Conservation (phyloP, 164 flowering plant species). For the Dillenia suffruticosa region DNA sequence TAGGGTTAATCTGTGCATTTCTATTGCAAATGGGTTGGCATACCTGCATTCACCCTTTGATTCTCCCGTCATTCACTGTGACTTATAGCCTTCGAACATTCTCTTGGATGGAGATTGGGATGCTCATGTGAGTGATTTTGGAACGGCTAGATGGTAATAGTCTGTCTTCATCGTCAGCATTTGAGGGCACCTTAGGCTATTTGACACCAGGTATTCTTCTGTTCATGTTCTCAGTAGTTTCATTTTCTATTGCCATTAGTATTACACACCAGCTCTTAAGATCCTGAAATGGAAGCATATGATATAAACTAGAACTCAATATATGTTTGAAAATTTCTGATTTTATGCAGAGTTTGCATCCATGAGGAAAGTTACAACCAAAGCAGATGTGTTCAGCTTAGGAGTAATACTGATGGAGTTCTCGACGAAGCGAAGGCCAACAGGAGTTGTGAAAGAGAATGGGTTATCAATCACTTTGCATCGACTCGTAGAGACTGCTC, state of each 20-base stretch:
- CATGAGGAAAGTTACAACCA: slow-evolving; percentile 63
- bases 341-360: slow-evolving; percentile 68
- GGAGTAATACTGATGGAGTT: slow-evolving; percentile 78
- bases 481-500: slow-evolving; percentile 47
- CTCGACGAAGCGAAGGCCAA: slow-evolving; percentile 61
- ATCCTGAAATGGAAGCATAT: not conserved
- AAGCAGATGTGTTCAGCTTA: slow-evolving; percentile 84
- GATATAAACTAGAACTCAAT: not conserved
- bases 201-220: slow-evolving; percentile 75
- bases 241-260: not conserved
- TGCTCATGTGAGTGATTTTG: slow-evolving; percentile 89
- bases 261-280: not conserved
- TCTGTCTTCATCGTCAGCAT: not conserved
- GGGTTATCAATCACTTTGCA: slow-evolving; percentile 50
- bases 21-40: slow-evolving; percentile 58
- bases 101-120: slow-evolving; percentile 55
- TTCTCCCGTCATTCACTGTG: slow-evolving; percentile 74
- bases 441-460: slow-evolving; percentile 43
- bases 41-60: slow-evolving; percentile 72
- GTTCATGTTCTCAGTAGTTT: not conserved
- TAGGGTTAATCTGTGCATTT: slow-evolving; percentile 43
- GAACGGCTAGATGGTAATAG: slow-evolving; percentile 58
- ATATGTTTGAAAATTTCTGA: not conserved
- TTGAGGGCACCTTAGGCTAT: slow-evolving; percentile 49
- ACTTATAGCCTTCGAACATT: slow-evolving; percentile 81